These are phyloP conservation scores for Amanita inopinata DNA, from an alignment of 768 basidiomycete genomes.

Conservation along the genomic window DNA sequence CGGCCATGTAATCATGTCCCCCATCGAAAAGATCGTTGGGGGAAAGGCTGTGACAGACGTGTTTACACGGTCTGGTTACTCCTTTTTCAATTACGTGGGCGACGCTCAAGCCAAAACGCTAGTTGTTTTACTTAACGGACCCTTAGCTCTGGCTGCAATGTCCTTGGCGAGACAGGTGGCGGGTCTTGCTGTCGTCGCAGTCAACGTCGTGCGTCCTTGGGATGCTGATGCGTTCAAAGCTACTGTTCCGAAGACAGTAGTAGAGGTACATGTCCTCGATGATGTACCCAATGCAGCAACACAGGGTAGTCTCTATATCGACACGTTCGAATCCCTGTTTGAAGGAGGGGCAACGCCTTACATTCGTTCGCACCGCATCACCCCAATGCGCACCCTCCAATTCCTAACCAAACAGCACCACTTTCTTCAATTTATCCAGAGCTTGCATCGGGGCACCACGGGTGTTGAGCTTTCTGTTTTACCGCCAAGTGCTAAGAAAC, in stretches of 20 bases:
- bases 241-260: conserved; percentile 49
- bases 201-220: conserved; percentile 84
- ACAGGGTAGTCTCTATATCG: conserved; percentile 60
- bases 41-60: conserved; percentile 33
- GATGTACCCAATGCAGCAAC: conserved; percentile 58
- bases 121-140: conserved; percentile 67
- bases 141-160: conserved; percentile 57
- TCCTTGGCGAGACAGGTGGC: conserved; percentile 31
- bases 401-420: conserved; percentile 34
- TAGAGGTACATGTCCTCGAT: conserved; percentile 62
- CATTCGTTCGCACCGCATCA: conserved; percentile 49
- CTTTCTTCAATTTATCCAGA: conserved; percentile 34
- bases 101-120: conserved; percentile 52
- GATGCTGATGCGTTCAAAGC: conserved; percentile 50
- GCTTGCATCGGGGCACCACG: conserved; percentile 21
- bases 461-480: conserved; percentile 29
- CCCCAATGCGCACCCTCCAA: conserved; percentile 44
- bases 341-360: conserved; percentile 23
- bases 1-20: conserved; percentile 40
- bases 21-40: conserved; percentile 21
- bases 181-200: conserved; percentile 57
- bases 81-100: conserved; percentile 71
- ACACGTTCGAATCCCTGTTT: conserved; percentile 56
- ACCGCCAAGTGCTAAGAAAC: conserved; percentile 42
- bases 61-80: conserved; percentile 50